Conservation (phyloP, 495 filamentous ascomycete genomes). For the Penicillium malachiteum region DNA sequence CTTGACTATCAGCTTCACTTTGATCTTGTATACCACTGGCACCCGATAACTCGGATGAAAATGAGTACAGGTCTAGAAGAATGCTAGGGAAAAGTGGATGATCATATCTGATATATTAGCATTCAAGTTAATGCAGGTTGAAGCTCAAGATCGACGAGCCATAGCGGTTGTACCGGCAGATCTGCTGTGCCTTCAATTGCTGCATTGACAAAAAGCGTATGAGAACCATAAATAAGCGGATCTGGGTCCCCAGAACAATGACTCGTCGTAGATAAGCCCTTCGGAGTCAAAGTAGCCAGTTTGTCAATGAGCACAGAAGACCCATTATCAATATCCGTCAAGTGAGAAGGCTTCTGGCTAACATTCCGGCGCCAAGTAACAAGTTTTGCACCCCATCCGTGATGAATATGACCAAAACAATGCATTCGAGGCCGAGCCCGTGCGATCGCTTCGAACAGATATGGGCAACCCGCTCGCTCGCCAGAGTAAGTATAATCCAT, state of each 20-base stretch:
- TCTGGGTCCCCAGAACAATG: constrained; percentile 34
- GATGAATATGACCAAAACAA: constrained; percentile 75
- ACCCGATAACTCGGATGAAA: no score
- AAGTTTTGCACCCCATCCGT: constrained; percentile 62
- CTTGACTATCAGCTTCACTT: no score
- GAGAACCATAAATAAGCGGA: constrained; percentile 33
- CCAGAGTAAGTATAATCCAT: constrained; percentile 44
- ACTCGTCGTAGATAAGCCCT: constrained; percentile 19
- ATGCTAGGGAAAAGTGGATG: no score
- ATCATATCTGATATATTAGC: no score
- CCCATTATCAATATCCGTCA: constrained; percentile 47
- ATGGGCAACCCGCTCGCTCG: constrained; percentile 52
- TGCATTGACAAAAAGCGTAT: constrained; percentile 70
- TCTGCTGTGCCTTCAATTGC: constrained; percentile 44
- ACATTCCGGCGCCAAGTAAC: constrained; percentile 51
- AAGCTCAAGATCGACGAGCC: constrained; percentile 58
- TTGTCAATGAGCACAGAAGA: constrained; percentile 40
- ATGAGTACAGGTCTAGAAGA: no score
- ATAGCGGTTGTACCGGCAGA: constrained; percentile 42
- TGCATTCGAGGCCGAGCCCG: constrained; percentile 56
- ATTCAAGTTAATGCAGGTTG: background rate
- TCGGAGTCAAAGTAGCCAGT: constrained; percentile 28
- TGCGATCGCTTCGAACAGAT: constrained; percentile 56
- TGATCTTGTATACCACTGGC: no score
- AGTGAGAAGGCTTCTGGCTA: constrained; percentile 36